phyloP scores from a whole-genome alignment of 441 rosid species.

The Gossypium lobatum region DNA sequence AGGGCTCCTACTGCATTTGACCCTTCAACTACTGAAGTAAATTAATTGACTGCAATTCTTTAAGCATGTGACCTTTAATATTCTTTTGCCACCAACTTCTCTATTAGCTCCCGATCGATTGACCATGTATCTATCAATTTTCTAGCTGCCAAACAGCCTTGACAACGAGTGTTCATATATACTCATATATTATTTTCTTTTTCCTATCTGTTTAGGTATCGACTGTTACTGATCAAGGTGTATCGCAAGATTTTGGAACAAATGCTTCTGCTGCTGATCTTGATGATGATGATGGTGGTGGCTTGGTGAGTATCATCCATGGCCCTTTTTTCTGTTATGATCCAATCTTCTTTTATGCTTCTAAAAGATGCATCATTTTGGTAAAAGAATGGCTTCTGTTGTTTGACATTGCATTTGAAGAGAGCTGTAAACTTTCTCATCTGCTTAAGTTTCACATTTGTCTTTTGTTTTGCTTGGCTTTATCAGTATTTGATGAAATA shows the following conservation, averaged over 20 bases:
- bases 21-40: neutral
- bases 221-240: constrained; percentile 86
- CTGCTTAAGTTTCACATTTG: neutral
- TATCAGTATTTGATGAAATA: constrained; percentile 8
- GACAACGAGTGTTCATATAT: neutral
- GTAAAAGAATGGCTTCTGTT: neutral
- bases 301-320: constrained; percentile 61
- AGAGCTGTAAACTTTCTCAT: neutral
- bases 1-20: neutral
- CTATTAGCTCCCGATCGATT: neutral
- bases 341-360: neutral
- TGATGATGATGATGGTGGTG: constrained; percentile 97
- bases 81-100: neutral
- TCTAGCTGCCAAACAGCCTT: neutral
- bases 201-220: constrained; percentile 53
- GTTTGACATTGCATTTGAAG: neutral
- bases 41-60: neutral
- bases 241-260: constrained; percentile 55
- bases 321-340: neutral
- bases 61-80: neutral
- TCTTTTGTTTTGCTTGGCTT: neutral
- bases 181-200: constrained; percentile 5
- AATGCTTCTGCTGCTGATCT: constrained; percentile 77
- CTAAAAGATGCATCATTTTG: neutral
- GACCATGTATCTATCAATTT: neutral